phyloP scores from a whole-genome alignment of 2,329 filamentous ascomycete genomes.

The Arthrocladium fulminans region DNA sequence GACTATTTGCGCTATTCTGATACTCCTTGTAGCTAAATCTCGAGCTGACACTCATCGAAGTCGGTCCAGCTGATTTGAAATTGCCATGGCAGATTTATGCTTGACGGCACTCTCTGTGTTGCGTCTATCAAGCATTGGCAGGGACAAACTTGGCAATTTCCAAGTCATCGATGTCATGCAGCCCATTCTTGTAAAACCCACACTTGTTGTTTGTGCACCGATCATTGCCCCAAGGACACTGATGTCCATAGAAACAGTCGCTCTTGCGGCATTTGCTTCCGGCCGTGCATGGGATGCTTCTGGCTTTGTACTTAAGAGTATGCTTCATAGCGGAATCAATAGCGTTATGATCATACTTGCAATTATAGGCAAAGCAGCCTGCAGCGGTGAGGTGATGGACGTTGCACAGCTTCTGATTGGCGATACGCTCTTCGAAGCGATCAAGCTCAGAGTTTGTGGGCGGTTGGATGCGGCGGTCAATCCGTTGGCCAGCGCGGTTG shows the following conservation, averaged over 20 bases:
- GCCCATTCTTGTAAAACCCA: slow-evolving; percentile 12
- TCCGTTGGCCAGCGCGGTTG: slow-evolving; percentile 39
- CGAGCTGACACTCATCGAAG: too few relatives aligned
- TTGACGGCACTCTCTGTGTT: too few relatives aligned
- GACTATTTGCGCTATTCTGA: too few relatives aligned
- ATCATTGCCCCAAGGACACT: slow-evolving; percentile 19
- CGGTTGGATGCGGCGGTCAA: slow-evolving; percentile 36
- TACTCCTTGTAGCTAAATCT: too few relatives aligned
- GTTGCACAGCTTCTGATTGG: slow-evolving; percentile 42
- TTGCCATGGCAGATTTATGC: too few relatives aligned
- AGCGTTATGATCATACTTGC: slow-evolving; percentile 40
- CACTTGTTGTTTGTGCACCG: slow-evolving; percentile 17
- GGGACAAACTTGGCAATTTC: slow-evolving; percentile 17
- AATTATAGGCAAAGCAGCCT: slow-evolving; percentile 23
- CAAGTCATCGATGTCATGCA: slow-evolving; percentile 18
- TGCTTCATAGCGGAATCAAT: slow-evolving; percentile 33
- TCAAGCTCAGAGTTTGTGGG: slow-evolving; percentile 32
- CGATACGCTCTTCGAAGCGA: slow-evolving; percentile 32
- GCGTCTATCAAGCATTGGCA: slow-evolving; percentile 4
- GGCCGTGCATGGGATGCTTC: slow-evolving; percentile 34
- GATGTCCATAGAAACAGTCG: slow-evolving; percentile 41
- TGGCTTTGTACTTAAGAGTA: slow-evolving; percentile 39
- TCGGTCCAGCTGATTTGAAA: too few relatives aligned
- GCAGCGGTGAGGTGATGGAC: slow-evolving; percentile 36
- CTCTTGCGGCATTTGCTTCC: slow-evolving; percentile 35